Base-by-base conservation (phyloP, 305 asterid genomes). In the Rubia occidens region DNA sequence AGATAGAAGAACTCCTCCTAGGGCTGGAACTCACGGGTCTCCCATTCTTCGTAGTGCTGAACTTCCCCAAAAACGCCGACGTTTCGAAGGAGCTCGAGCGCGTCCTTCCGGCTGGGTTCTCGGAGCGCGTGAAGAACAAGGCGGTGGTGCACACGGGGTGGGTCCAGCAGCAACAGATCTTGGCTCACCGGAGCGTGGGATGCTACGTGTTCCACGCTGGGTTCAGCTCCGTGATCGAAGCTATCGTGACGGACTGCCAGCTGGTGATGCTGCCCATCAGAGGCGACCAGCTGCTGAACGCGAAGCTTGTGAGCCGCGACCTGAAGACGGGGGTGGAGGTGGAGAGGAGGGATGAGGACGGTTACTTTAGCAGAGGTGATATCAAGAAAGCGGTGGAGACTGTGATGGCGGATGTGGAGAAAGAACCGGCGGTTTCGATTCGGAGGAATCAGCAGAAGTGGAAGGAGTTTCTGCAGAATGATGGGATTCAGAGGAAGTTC, bases 101-200 rank as follows among this genome's bases (percentile, higher is more conserved):
- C 72, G 82, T 77, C 11, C 75, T 87, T 3, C 89, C 93, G 0
- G 77, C 76, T 4, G 93, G 89, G 10, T 78, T 84, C 35, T 0
- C 60, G 68, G 85, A 70, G 67, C 78, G 84, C 58, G 76, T 80
- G 11, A 72, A 76, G 58, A 78, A 77, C 2, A 80, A 66, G 62
- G 88, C 85, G 0, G 40, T 78, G 1, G 60, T 87, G 43, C 83
- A 77, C 53, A 79, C 71, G 1, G 89, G 93, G 40, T 87, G 93
- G 93, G 88, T 86, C 11, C 89, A 83, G 67, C 92, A 86, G 66
- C 85, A 74, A 68, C 82, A 83, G 76, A 83, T 86, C 11, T 75
- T 86, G 0, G 82, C 80, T 4, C 87, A 87, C 60, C 53, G 37
- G 1, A 78, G 76, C 40, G 88, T 85, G 29, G 89, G 88, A 0